phyloP scores from a whole-genome alignment of 176 grass and related monocot species.

The Phoenix roebelenii region DNA sequence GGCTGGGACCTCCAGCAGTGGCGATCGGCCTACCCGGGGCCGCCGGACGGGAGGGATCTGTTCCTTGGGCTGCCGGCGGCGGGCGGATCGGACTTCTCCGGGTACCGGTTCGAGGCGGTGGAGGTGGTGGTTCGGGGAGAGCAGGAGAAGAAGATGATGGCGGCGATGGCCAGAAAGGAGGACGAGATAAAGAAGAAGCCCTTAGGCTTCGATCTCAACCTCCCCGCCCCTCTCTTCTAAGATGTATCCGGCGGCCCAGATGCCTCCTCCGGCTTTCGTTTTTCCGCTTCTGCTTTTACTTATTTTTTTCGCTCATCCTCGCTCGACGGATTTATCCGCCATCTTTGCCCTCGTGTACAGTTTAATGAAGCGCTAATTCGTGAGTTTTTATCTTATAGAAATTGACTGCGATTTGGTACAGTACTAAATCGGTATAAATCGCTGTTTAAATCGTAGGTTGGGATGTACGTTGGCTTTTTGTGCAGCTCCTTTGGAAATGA shows the following conservation, averaged over 20 bases:
- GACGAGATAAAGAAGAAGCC: background rate
- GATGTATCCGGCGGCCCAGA: background rate
- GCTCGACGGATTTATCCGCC: too few relatives aligned
- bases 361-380: too few relatives aligned
- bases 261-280: background rate
- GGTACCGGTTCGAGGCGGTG: conserved; percentile 1
- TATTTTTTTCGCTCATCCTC: background rate
- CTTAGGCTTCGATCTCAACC: conserved; percentile 3
- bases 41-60: conserved; percentile 6
- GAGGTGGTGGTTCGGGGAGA: background rate
- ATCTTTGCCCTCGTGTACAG: too few relatives aligned
- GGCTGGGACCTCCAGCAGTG: too few relatives aligned
- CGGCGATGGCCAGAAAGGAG: background rate
- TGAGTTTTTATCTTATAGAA: too few relatives aligned
- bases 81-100: conserved; percentile 7
- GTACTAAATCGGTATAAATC: too few relatives aligned
- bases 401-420: too few relatives aligned
- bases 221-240: conserved; percentile 10
- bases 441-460: too few relatives aligned
- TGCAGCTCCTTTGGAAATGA: too few relatives aligned
- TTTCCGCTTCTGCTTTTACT: background rate
- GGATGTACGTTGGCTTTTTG: too few relatives aligned
- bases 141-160: background rate
- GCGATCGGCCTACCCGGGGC: background rate
- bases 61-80: background rate